Base-by-base conservation (phyloP, 805 yeast genomes). In the Spencermartinsiella europaea region DNA sequence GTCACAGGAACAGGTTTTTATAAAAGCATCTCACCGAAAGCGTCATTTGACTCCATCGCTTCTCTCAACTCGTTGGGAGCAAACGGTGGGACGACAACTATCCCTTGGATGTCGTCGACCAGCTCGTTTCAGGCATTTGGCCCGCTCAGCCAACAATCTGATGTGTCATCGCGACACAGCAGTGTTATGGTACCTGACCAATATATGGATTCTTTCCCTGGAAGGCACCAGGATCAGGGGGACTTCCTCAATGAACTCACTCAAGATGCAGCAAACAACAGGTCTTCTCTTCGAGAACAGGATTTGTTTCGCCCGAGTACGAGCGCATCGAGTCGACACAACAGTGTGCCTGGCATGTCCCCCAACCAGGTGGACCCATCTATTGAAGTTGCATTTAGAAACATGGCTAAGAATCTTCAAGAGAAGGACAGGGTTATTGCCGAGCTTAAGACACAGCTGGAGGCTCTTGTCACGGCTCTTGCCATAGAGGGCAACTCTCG, bases 401-500 rank as follows among this genome's bases (percentile, higher is more conserved):
- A 70, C 51, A 62, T 81, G 53, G 67, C 79, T 1, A 63, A 65
- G 21, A 68, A 77, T 10, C 68, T 81, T 47, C 67, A 70, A 34
- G 71, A 74, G 21, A 70, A 74, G 43, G 64, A 64, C 28, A 59
- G 66, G 15, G 87, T 85, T 54, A 67, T 82, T 46, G 72, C 73
- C 21, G 84, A 80, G 17, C 77, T 87, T 1, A 83, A 82, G 51
- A 54, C 67, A 14, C 71, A 83, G 53, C 66, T 86, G 40, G 95
- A 86, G 56, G 72, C 84, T 21, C 55, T 85, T 8, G 54, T 77
- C 20, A 75, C 84, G 1, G 81, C 55, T 7, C 62, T 77, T 21
- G 69, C 80, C 1, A 55, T 77, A 43, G 45, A 42, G 15, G 56
- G 51, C 20, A 27, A 38, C 7, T 33, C 49, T 7, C 41, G 36